Evolutionary conservation across 495 filamentous ascomycete species (phyloP), one percentile per base, ranked within the genome.

Genomic region (Schizothecium vesticola): DNA sequence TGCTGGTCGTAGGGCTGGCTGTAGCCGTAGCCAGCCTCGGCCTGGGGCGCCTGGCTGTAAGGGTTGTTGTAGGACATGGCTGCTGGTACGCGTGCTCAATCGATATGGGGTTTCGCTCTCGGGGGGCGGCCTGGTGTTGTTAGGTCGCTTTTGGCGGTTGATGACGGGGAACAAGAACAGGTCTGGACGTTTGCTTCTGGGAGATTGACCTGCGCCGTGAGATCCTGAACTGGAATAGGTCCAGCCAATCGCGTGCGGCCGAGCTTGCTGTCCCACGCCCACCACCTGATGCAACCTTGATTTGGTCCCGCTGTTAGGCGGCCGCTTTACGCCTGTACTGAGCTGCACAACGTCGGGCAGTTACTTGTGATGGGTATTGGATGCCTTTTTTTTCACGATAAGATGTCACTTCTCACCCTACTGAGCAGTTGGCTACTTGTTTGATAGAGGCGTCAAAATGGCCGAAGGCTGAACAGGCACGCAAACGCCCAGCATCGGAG

Each of bases 61-160:
- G 77, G 80, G 68, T 82, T 77, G 67, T 80, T 77, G 74, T 77
- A 80, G 61, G 81, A 82, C 82, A 84, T 84, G 67, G 61, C 74
- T 72, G 72, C 69, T 68, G 60, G 26, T 66, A 60, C 56, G 24
- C 28, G 28, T 59, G 61, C 26, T 69, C 64, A 73, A 64, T 72
- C 69, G 67, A 72, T 67, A n/a, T 51, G 5, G 43, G 64, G 23
- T 62, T 63, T 24, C 21, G 43, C 13, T 59, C 59, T 7, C n/a
- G 56, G 23, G 21, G 59, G 63, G 9, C 26, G 33, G 33, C 11
- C 43, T n/a, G 29, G 63, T 68, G n/a, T 16, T 59, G 26, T 23
- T 31, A 26, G 16, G 24, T n/a, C 22, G 55, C 9, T 33, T 22
- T 65, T 55, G 43, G 25, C 51, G 63, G 51, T 57, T 55, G 51